A percentile compares a stretch with the other conserved stretches of the same genome.
These are phyloP conservation scores for Nemania diffusa DNA, from an alignment of 2,329 filamentous ascomycete genomes.

Conservation along the genomic window DNA sequence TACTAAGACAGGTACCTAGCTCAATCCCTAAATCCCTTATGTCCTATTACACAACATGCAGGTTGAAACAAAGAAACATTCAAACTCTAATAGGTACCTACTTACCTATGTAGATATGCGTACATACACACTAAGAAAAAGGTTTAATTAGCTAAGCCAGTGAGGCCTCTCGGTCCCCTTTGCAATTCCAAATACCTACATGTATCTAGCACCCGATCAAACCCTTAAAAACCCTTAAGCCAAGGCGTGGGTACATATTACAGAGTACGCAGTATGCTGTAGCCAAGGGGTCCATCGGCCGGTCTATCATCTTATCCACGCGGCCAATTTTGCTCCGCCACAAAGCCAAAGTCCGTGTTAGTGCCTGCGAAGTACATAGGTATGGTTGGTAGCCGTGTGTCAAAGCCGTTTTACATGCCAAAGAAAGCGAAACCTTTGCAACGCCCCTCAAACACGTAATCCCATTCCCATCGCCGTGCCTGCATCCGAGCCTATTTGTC, in stretches of 20 bases:
- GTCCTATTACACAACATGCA: too few relatives aligned
- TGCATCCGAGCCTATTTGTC: too few relatives aligned
- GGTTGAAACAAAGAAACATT: too few relatives aligned
- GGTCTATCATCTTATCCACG: neutral
- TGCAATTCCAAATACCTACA: neutral
- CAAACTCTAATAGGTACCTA: too few relatives aligned
- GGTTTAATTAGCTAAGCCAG: neutral
- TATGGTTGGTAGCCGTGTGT: neutral
- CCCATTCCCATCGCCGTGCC: neutral
- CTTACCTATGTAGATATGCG: too few relatives aligned
- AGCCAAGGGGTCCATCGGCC: neutral
- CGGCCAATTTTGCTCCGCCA: neutral
- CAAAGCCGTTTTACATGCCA: neutral
- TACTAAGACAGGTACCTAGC: too few relatives aligned
- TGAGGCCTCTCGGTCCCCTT: neutral
- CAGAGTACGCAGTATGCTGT: too few relatives aligned
- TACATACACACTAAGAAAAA: too few relatives aligned
- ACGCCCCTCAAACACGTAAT: constrained; percentile 22
- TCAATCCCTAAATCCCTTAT: too few relatives aligned
- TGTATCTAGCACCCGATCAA: neutral
- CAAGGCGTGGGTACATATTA: neutral
- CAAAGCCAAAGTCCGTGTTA: neutral
- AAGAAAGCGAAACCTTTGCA: constrained; percentile 16
- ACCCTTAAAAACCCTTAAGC: neutral
- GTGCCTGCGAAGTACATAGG: neutral